A percentile compares a stretch with the other conserved stretches of the same genome.
These are phyloP conservation scores for Ustilago nuda DNA, from an alignment of 1,284 basidiomycete species.

Conservation along the genomic window DNA sequence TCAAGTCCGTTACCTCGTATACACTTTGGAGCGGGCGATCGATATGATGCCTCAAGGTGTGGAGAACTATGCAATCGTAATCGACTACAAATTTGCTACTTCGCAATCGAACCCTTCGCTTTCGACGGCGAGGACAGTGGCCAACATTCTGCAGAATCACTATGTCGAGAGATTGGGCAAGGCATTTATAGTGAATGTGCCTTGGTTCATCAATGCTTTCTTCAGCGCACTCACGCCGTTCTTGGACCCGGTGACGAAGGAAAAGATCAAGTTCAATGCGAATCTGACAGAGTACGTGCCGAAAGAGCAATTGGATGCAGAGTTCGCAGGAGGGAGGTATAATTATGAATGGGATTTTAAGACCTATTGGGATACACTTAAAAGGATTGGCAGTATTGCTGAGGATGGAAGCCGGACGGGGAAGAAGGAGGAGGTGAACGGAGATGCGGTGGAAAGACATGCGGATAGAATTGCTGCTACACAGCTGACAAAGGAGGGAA, in stretches of 20 bases:
- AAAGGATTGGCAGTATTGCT: conserved; percentile 44
- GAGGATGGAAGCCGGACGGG: conserved; percentile 47
- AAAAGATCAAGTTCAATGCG: conserved; percentile 84
- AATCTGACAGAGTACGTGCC: conserved; percentile 79
- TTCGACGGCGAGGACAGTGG: conserved; percentile 48
- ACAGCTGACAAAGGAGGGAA: conserved; percentile 16
- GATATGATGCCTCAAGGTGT: conserved; percentile 61
- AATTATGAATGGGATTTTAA: conserved; percentile 81
- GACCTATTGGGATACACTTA: conserved; percentile 74
- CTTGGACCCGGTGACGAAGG: conserved; percentile 87
- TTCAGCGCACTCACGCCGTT: conserved; percentile 88
- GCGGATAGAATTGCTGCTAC: conserved; percentile 37
- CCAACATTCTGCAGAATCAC: conserved; percentile 85
- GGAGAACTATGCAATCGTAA: conserved; percentile 59
- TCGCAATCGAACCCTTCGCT: conserved; percentile 57
- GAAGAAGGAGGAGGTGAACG: conserved; percentile 1
- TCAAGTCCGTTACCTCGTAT: conserved; percentile 66
- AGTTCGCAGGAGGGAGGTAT: conserved; percentile 81
- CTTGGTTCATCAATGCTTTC: conserved; percentile 70
- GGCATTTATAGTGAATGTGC: conserved; percentile 85
- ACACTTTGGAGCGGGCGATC: conserved; percentile 63
- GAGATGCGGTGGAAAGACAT: conserved; percentile 36
- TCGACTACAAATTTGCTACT: conserved; percentile 59
- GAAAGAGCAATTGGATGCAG: conserved; percentile 80
- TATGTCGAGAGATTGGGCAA: conserved; percentile 89